phyloP scores from a whole-genome alignment of 495 filamentous ascomycete genomes.

The Penicillium roqueforti region DNA sequence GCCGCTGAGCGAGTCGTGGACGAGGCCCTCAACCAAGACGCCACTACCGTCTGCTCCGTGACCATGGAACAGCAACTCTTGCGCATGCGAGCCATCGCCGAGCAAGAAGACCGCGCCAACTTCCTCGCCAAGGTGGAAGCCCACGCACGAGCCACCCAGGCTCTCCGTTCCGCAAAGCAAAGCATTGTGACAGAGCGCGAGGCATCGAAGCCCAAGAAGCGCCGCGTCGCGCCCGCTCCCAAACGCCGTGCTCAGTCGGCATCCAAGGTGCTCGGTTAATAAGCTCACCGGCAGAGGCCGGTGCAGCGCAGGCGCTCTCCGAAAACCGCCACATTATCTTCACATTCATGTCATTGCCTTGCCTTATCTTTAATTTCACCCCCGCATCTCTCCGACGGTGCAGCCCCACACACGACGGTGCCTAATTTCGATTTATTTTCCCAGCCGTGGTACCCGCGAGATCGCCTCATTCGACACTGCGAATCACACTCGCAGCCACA shows the following conservation, averaged over 20 bases:
- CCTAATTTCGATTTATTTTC: slow-evolving; percentile 2
- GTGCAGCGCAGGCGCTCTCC: slow-evolving; percentile 25
- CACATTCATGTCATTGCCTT: slow-evolving; percentile 6
- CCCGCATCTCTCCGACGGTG: slow-evolving; percentile 2
- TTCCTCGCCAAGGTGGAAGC: slow-evolving; percentile 47
- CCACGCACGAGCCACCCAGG: slow-evolving; percentile 43
- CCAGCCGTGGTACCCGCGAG: slow-evolving; percentile 18
- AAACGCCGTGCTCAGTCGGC: slow-evolving; percentile 39
- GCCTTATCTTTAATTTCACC: slow-evolving; percentile 7
- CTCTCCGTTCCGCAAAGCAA: slow-evolving; percentile 36
- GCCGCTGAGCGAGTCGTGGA: slow-evolving; percentile 28
- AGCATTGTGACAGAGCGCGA: slow-evolving; percentile 32
- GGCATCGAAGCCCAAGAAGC: slow-evolving; percentile 40
- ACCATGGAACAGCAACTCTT: slow-evolving; percentile 44
- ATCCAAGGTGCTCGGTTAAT: slow-evolving; percentile 15
- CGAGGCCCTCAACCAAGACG: slow-evolving; percentile 28
- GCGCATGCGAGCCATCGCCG: slow-evolving; percentile 36
- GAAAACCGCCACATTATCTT: slow-evolving; percentile 10
- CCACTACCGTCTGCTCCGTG: slow-evolving; percentile 21
- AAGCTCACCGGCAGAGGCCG: slow-evolving; percentile 1
- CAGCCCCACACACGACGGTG: slow-evolving; percentile 1
- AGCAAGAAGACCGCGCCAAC: slow-evolving; percentile 40
- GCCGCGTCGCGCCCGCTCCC: slow-evolving; percentile 26
- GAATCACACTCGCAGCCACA: slow-evolving; percentile 12
- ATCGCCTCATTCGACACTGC: neutral